Percentiles rank a stretch among this genome's conserved stretches.
Evolutionary conservation across 148 eudicot genomes (phyloP).

Genomic region (Vaccinium myrtillus): DNA sequence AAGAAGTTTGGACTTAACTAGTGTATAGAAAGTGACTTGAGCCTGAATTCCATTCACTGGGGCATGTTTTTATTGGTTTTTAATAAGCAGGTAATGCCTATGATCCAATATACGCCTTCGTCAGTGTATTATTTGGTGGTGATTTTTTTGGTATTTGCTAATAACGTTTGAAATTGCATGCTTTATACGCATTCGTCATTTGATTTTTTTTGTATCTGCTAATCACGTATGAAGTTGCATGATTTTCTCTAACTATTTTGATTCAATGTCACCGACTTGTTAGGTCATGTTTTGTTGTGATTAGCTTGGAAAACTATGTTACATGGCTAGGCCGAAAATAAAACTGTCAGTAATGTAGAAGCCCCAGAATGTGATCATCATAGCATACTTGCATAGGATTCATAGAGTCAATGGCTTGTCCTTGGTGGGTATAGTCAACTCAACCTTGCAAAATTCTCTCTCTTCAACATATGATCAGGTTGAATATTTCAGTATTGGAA

Average conservation of each 20-base stretch:
- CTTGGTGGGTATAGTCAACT: slow-evolving; percentile 10
- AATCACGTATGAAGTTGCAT: neutral
- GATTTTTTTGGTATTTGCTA: slow-evolving; percentile 12
- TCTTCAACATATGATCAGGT: slow-evolving; percentile 1
- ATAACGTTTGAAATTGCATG: neutral
- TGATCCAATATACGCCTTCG: slow-evolving; percentile 12
- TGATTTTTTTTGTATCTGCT: slow-evolving; percentile 15
- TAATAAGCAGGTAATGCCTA: neutral
- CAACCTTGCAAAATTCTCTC: neutral
- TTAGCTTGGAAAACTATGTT: neutral
- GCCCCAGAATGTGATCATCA: neutral
- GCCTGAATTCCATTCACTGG: slow-evolving; percentile 4
- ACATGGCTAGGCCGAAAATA: neutral
- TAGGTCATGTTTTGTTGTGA: neutral
- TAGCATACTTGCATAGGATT: neutral
- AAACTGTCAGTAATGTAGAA: neutral
- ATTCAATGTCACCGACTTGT: neutral
- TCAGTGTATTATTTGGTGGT: slow-evolving; percentile 11
- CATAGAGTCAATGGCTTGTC: neutral
- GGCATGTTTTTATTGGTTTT: neutral
- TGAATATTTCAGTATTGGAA: slow-evolving; percentile 8
- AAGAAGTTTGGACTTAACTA: slow-evolving; percentile 15
- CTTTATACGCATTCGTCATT: slow-evolving; percentile 8
- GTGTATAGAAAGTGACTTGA: slow-evolving; percentile 1
- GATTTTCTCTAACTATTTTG: neutral